Conservation (phyloP, 768 basidiomycete species). For the Amyloporia xantha region DNA sequence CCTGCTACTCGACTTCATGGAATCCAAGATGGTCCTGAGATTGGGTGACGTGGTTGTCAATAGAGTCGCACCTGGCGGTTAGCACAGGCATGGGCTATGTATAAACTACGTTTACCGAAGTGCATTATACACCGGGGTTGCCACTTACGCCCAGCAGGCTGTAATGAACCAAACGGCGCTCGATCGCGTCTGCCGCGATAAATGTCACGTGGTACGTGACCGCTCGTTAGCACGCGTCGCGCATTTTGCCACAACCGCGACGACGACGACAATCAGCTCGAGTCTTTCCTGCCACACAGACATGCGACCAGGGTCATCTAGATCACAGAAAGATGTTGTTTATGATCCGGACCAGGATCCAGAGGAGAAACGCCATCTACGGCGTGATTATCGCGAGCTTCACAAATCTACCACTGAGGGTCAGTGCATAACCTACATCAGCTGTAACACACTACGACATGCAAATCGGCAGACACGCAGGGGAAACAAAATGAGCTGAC, state of each 20-base stretch:
- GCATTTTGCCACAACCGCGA: not conserved
- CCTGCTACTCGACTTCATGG: too few relatives aligned
- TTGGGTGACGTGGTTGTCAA: too few relatives aligned
- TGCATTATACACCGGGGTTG: too few relatives aligned
- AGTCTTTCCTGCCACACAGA: not conserved
- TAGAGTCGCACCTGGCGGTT: too few relatives aligned
- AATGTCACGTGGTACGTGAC: not conserved
- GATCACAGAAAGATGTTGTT: not conserved
- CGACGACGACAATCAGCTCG: not conserved
- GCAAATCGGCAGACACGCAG: not conserved
- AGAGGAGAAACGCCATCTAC: conserved; percentile 67
- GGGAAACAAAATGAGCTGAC: conserved; percentile 23
- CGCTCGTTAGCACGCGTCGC: not conserved
- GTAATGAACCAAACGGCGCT: too few relatives aligned
- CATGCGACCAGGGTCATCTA: not conserved
- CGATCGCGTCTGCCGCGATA: too few relatives aligned
- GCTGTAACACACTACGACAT: not conserved
- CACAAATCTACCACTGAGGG: conserved; percentile 56
- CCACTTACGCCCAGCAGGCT: too few relatives aligned
- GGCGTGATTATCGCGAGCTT: conserved; percentile 67
- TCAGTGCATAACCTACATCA: too few relatives aligned
- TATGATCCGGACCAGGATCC: conserved; percentile 87
- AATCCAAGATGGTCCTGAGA: too few relatives aligned
- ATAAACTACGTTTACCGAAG: too few relatives aligned
- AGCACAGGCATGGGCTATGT: too few relatives aligned